phyloP scores from a whole-genome alignment of 306 rosid genomes.

The Acacia melanoxylon region DNA sequence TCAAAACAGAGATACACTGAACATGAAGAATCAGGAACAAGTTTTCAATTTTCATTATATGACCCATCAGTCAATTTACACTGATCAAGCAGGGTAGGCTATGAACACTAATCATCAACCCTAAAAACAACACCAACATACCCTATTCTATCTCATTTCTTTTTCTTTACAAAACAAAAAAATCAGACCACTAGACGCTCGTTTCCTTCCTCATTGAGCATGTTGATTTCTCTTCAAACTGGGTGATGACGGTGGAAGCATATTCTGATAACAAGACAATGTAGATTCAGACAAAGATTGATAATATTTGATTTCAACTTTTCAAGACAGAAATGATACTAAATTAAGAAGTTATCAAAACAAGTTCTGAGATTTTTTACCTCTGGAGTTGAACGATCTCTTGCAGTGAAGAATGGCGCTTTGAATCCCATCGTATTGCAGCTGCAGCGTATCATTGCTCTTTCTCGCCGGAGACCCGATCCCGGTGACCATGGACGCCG shows the following conservation, averaged over 20 bases:
- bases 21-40: constrained; percentile 31
- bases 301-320: background rate
- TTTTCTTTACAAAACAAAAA: constrained; percentile 30
- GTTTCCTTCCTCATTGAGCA: constrained; percentile 38
- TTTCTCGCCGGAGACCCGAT: constrained; percentile 45
- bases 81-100: constrained; percentile 39
- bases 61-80: constrained; percentile 56
- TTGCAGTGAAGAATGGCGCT: constrained; percentile 96
- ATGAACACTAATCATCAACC: constrained; percentile 39
- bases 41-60: constrained; percentile 39
- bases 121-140: background rate
- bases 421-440: constrained; percentile 85
- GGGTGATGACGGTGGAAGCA: background rate
- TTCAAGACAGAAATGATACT: background rate
- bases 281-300: background rate
- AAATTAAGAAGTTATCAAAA: background rate
- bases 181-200: constrained; percentile 11
- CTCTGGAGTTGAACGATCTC: constrained; percentile 72
- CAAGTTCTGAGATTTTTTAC: constrained; percentile 5
- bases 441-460: constrained; percentile 71
- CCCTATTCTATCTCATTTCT: background rate
- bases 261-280: background rate
- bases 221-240: constrained; percentile 31
- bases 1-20: constrained; percentile 17
- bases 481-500: constrained; percentile 45